These are phyloP conservation scores for Dioszegia hungarica DNA, from an alignment of 768 basidiomycete species.

Conservation along the genomic window DNA sequence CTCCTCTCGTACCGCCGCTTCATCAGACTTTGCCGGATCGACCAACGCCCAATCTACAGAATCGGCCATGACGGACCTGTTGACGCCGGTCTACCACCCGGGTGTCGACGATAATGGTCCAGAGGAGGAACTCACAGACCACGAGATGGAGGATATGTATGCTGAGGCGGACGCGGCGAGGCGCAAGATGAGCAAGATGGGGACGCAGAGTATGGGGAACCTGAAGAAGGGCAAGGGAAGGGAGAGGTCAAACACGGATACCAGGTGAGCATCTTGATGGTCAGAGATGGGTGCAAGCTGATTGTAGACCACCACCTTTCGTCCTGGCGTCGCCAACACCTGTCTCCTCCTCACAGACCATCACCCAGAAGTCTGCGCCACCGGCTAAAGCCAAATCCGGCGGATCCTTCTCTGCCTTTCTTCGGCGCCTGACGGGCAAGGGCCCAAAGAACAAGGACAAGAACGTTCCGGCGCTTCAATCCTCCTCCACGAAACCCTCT, in stretches of 20 bases:
- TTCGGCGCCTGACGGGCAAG: constrained; percentile 24
- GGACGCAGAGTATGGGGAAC: constrained; percentile 5
- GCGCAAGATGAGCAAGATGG: background rate
- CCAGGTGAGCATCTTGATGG: background rate
- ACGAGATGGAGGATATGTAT: constrained; percentile 3
- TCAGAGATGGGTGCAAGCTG: background rate
- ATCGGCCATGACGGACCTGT: background rate
- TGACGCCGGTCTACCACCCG: background rate
- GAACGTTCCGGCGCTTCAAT: background rate
- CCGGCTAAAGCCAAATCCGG: background rate
- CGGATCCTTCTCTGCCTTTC: constrained; percentile 20
- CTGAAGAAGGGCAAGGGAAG: background rate
- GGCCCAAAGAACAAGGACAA: constrained; percentile 4
- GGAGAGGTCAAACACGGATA: background rate
- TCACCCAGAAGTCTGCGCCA: background rate
- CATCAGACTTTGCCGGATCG: background rate
- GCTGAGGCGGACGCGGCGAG: constrained; percentile 6
- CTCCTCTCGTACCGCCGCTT: background rate
- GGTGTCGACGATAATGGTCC: background rate
- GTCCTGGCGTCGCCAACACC: background rate
- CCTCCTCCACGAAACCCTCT: background rate
- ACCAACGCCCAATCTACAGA: background rate
- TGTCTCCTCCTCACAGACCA: background rate
- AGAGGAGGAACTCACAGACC: background rate
- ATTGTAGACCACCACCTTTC: background rate